Evolutionary conservation across 2,329 filamentous ascomycete species (phyloP), one percentile per base, ranked within the genome.

Genomic region (Fusarium equiseti): DNA sequence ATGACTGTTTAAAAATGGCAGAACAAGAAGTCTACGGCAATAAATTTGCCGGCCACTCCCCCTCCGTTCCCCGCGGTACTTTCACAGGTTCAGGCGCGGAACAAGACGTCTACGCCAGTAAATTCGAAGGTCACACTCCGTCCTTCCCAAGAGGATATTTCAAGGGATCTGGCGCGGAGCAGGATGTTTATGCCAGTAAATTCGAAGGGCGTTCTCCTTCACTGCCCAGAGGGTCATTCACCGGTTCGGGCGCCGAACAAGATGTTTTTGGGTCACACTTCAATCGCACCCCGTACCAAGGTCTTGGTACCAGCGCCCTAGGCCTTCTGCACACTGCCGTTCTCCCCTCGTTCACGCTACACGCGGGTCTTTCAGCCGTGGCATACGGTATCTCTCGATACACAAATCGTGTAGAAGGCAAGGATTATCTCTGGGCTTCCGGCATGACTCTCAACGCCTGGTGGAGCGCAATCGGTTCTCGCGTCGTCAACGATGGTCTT

Each of bases 361-460:
- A 66, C 16, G 63, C 63, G 15, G 49, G 63, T n/a, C 32, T 66
- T 2, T 55, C 63, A 3, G 26, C 49, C 0, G 44, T 51, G 2
- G 63, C 63, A 5, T 66, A 66, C 18, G 63, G 63, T 1, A 5
- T 62, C 9, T 66, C 63, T 8, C 55, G 63, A 10, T 67, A 67
- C 22, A 9, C 20, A 0, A 27, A 66, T 22, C 31, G 63, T 10
- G 24, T 66, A 4, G 63, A 66, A 7, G 63, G 63, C 5, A 66
- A 66, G 8, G 63, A 66, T 9, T 42, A 38, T 13, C 44, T 66
- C 6, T 66, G 63, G 63, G 63, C 63, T 5, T 62, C 63, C 0
- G 63, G 63, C 2, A 55, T 66, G 63, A 66, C 63, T 6, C 6
- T 66, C 8, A 66, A 66, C 11, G 63, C 63, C 4, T 66, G 63